A percentile compares a stretch with the other conserved stretches of the same genome.
Conservation (phyloP, 2,329 filamentous ascomycete species). For the Bipolaris victoriae region DNA sequence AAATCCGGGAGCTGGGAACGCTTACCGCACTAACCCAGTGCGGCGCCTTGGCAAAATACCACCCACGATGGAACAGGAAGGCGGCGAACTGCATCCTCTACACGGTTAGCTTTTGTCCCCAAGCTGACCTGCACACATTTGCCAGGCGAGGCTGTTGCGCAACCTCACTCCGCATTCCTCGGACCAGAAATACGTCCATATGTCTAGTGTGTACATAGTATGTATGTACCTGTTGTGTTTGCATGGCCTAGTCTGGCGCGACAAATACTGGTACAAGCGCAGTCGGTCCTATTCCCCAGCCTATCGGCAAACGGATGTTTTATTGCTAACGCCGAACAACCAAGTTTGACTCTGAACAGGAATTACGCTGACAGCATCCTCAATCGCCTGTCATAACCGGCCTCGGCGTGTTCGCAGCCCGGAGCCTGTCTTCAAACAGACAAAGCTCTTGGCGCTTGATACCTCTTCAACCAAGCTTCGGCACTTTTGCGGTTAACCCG, state of each 20-base stretch:
- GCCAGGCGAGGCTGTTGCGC: background rate
- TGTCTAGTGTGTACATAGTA: no score
- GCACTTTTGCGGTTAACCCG: constrained; percentile 1
- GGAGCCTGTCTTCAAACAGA: constrained; percentile 11
- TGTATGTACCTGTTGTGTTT: background rate
- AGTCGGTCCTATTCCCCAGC: constrained; percentile 1
- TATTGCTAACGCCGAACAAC: background rate
- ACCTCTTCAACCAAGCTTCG: constrained; percentile 7
- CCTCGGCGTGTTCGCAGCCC: constrained; percentile 4
- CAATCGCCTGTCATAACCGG: constrained; percentile 1
- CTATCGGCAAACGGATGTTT: background rate
- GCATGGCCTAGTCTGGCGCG: background rate
- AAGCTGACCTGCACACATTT: background rate
- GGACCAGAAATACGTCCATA: background rate
- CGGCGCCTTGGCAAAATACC: constrained; percentile 8
- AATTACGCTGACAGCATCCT: constrained; percentile 6
- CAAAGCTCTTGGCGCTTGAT: constrained; percentile 12
- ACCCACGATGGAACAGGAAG: constrained; percentile 11
- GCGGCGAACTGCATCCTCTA: constrained; percentile 5
- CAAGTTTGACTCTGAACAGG: background rate
- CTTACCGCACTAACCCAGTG: constrained; percentile 6
- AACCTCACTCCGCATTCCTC: background rate
- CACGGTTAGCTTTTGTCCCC: constrained; percentile 1
- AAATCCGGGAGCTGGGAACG: constrained; percentile 15
- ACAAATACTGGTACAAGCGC: background rate